Percentiles rank a stretch among this genome's conserved stretches.
Evolutionary conservation across 2,329 filamentous ascomycete species (phyloP).

Genomic region (Verticillium isaacii): DNA sequence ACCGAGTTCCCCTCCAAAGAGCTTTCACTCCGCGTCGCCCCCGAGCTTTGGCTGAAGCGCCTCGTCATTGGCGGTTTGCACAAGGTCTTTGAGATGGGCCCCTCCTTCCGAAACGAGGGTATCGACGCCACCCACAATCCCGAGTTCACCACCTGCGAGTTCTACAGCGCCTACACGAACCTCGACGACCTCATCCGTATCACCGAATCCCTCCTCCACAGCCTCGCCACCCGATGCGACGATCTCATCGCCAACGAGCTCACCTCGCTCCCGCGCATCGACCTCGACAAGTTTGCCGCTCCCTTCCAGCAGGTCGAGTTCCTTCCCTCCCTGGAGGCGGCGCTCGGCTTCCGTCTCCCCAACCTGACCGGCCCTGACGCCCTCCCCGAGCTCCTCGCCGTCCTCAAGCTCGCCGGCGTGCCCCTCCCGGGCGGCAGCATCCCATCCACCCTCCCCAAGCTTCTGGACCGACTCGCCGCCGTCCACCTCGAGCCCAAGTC

Average conservation of each 20-base stretch:
- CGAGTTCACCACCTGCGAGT: slow-evolving; percentile 96
- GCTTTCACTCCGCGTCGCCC: slow-evolving; percentile 80
- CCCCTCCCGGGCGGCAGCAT: slow-evolving; percentile 61
- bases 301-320: slow-evolving; percentile 73
- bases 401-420: slow-evolving; percentile 51
- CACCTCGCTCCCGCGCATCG: slow-evolving; percentile 40
- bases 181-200: slow-evolving; percentile 68
- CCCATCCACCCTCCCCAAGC: slow-evolving; percentile 51
- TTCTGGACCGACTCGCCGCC: slow-evolving; percentile 78
- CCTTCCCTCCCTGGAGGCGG: slow-evolving; percentile 69
- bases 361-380: slow-evolving; percentile 54
- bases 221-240: slow-evolving; percentile 49
- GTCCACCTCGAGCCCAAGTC: slow-evolving; percentile 77
- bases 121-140: slow-evolving; percentile 91
- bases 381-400: slow-evolving; percentile 47
- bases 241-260: slow-evolving; percentile 38
- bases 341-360: slow-evolving; percentile 61
- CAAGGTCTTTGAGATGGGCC: slow-evolving; percentile 87
- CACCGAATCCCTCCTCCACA: slow-evolving; percentile 67
- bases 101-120: slow-evolving; percentile 89
- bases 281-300: slow-evolving; percentile 41
- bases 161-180: slow-evolving; percentile 82
- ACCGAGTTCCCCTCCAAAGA: slow-evolving; percentile 69
- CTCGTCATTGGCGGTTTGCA: slow-evolving; percentile 86
- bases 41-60: slow-evolving; percentile 92